These are phyloP conservation scores for Cryptosporidium parvum DNA, from an alignment of 169 alveolate species.

Conservation along the genomic window DNA sequence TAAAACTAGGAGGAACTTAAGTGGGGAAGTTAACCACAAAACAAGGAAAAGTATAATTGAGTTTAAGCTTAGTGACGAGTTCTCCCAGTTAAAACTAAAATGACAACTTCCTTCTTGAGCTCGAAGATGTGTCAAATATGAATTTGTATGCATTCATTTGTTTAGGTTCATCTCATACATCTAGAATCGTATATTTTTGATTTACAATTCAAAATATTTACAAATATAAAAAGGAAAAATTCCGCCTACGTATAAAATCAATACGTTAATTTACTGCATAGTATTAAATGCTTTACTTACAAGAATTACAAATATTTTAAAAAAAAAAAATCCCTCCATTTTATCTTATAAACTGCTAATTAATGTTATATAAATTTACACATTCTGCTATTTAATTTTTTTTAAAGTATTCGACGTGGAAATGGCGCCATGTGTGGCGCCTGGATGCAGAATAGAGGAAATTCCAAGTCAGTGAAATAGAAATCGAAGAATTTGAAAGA, in stretches of 20 bases:
- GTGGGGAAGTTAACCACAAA: not conserved
- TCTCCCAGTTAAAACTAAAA: no score
- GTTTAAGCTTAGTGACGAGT: not conserved
- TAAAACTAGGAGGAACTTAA: no score
- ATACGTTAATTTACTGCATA: not conserved
- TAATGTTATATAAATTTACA: not conserved
- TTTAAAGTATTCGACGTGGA: slow-evolving; percentile 54
- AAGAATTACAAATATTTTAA: not conserved
- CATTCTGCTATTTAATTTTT: not conserved
- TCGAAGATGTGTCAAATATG: not conserved
- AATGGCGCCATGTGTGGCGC: slow-evolving; percentile 62
- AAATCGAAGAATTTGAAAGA: not conserved
- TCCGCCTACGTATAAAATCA: not conserved
- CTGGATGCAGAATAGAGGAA: slow-evolving; percentile 46
- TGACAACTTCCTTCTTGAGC: not conserved
- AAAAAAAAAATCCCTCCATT: not conserved
- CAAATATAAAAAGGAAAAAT: no score
- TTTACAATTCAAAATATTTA: no score
- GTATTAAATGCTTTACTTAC: not conserved
- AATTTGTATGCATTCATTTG: not conserved
- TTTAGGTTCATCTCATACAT: no score
- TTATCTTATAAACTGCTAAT: not conserved
- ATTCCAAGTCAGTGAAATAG: not conserved
- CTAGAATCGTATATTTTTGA: not conserved
- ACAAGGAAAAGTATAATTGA: not conserved